These are phyloP conservation scores for Ilyonectria robusta DNA, from an alignment of 2,329 filamentous ascomycete species.

Conservation along the genomic window DNA sequence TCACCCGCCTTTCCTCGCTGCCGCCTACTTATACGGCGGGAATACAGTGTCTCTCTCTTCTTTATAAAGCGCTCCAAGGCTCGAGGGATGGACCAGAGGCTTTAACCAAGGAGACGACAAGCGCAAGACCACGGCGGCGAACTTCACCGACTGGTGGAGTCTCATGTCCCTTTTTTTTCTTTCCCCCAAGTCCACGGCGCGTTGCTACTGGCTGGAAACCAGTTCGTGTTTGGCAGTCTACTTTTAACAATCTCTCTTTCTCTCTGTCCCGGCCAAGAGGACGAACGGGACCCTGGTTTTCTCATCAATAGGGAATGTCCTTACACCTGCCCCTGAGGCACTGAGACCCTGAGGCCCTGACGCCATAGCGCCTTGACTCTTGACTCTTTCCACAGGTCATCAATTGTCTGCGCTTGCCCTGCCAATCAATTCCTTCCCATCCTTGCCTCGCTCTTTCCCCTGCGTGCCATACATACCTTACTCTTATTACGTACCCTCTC, in stretches of 20 bases:
- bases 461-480: not conserved
- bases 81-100: not conserved
- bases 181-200: conserved; percentile 15
- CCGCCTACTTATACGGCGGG: not conserved
- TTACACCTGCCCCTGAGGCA: conserved; percentile 30
- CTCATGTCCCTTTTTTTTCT: conserved; percentile 13
- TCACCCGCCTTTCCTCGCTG: not conserved
- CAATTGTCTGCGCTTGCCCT: conserved; percentile 1
- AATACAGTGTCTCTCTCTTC: not conserved
- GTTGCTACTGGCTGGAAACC: conserved; percentile 2
- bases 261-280: not conserved
- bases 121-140: not conserved
- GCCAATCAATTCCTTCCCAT: not conserved
- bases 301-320: conserved; percentile 35
- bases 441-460: conserved; percentile 1
- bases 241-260: not conserved
- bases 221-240: conserved; percentile 8
- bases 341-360: not conserved
- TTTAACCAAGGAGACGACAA: not conserved
- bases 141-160: conserved; percentile 26
- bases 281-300: conserved; percentile 19
- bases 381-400: not conserved
- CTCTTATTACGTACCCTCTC: not conserved
- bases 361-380: not conserved
- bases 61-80: not conserved